Conservation (phyloP, 371 early-diverging fungal genomes). For the Basidiobolus meristosporus region DNA sequence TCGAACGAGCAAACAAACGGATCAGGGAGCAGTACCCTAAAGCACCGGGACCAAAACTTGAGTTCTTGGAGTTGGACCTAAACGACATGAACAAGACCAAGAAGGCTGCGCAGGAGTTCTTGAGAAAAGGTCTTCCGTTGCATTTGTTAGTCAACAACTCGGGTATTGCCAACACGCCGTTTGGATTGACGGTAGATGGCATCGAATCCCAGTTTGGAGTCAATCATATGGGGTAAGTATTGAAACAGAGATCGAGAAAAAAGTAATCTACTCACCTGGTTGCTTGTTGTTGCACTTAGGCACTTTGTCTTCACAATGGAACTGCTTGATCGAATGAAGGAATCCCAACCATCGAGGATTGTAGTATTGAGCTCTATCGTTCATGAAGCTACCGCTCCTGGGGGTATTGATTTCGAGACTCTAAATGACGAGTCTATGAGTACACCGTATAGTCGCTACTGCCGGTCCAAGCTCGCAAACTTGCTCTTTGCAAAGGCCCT, state of each 20-base stretch:
- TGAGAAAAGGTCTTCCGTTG: background rate
- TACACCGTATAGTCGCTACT: too few relatives aligned
- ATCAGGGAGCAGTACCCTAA: background rate
- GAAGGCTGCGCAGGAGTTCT: background rate
- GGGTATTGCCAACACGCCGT: background rate
- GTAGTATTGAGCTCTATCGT: background rate
- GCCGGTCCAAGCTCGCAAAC: background rate
- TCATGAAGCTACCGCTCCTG: background rate
- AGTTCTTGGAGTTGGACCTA: background rate
- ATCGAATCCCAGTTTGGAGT: conserved; percentile 51
- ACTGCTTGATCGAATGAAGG: conserved; percentile 5
- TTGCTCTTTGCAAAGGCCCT: background rate
- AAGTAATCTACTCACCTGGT: too few relatives aligned
- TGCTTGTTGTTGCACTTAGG: conserved; percentile 1
- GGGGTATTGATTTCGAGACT: background rate
- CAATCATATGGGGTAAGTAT: conserved; percentile 49
- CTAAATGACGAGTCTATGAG: too few relatives aligned
- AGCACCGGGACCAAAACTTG: background rate
- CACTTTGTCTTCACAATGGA: background rate
- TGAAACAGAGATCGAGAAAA: too few relatives aligned
- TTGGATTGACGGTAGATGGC: conserved; percentile 31
- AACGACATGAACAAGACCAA: background rate
- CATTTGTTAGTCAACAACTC: background rate
- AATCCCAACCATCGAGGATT: conserved; percentile 7
- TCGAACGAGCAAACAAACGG: background rate